phyloP scores from a whole-genome alignment of 345 rosid genomes.

The Microthlaspi erraticum region DNA sequence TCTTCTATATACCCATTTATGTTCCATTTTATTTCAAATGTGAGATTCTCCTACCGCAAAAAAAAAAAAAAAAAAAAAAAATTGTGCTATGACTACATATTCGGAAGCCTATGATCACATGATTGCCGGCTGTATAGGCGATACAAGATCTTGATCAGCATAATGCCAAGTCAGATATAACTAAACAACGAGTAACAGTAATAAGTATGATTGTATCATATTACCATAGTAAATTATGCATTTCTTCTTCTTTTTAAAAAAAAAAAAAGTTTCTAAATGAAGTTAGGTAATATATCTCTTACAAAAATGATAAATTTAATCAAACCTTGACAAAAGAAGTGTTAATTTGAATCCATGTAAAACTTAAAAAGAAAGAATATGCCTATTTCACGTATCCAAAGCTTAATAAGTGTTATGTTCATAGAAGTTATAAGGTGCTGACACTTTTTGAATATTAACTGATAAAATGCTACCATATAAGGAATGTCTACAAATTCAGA shows the following conservation, averaged over 20 bases:
- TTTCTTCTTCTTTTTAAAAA: too few relatives aligned
- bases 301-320: not conserved
- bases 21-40: not conserved
- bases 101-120: not conserved
- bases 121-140: not conserved
- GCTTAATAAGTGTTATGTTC: not conserved
- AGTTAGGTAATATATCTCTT: not conserved
- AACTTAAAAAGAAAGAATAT: not conserved
- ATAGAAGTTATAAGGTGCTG: not conserved
- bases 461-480: slow-evolving; percentile 7
- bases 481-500: slow-evolving; percentile 27
- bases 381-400: slow-evolving; percentile 2
- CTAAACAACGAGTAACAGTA: not conserved
- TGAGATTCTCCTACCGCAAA: not conserved
- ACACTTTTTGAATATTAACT: not conserved
- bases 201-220: not conserved
- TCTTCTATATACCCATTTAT: not conserved
- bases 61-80: too few relatives aligned
- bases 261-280: not conserved
- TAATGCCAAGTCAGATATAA: not conserved
- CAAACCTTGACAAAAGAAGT: slow-evolving; percentile 5
- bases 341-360: slow-evolving; percentile 22
- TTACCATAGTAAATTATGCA: not conserved
- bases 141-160: slow-evolving; percentile 16
- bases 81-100: not conserved